Evolutionary conservation across 1,284 basidiomycete species (phyloP).

Genomic region (Marasmius fiardii): DNA sequence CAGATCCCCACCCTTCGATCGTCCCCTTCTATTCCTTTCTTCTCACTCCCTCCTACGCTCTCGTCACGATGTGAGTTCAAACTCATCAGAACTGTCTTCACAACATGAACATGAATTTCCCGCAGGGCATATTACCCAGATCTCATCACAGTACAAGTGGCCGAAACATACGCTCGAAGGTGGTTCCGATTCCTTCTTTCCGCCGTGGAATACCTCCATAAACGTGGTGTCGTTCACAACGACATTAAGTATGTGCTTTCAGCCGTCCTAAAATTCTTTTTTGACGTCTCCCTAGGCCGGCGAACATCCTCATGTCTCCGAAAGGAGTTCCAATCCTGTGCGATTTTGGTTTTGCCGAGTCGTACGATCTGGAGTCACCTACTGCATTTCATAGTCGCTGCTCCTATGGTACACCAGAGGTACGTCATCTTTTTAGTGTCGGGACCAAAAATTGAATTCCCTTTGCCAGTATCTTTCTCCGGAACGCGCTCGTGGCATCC

Average conservation of each 20-base stretch:
- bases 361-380: slow-evolving; percentile 56
- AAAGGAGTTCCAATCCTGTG: slow-evolving; percentile 80
- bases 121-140: slow-evolving; percentile 72
- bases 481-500: slow-evolving; percentile 79
- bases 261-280: slow-evolving; percentile 3
- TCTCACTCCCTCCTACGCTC: slow-evolving; percentile 85
- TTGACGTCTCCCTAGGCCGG: slow-evolving; percentile 50
- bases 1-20: slow-evolving; percentile 85
- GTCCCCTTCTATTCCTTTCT: slow-evolving; percentile 91
- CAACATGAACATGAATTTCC: not conserved
- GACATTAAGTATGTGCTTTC: slow-evolving; percentile 78
- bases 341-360: slow-evolving; percentile 91
- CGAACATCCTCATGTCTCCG: slow-evolving; percentile 80
- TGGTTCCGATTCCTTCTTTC: slow-evolving; percentile 89
- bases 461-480: slow-evolving; percentile 77
- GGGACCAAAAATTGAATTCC: slow-evolving; percentile 12
- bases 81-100: not conserved
- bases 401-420: slow-evolving; percentile 89
- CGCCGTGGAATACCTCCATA: slow-evolving; percentile 85
- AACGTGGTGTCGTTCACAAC: slow-evolving; percentile 86
- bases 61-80: slow-evolving; percentile 75
- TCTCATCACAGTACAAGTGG: slow-evolving; percentile 80
- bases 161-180: slow-evolving; percentile 69
- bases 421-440: slow-evolving; percentile 24
- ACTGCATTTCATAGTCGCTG: slow-evolving; percentile 81